Percentiles rank a stretch among this genome's conserved stretches.
Evolutionary conservation across 2,329 filamentous ascomycete species (phyloP).

Genomic region (Alternaria angustiovoidea): DNA sequence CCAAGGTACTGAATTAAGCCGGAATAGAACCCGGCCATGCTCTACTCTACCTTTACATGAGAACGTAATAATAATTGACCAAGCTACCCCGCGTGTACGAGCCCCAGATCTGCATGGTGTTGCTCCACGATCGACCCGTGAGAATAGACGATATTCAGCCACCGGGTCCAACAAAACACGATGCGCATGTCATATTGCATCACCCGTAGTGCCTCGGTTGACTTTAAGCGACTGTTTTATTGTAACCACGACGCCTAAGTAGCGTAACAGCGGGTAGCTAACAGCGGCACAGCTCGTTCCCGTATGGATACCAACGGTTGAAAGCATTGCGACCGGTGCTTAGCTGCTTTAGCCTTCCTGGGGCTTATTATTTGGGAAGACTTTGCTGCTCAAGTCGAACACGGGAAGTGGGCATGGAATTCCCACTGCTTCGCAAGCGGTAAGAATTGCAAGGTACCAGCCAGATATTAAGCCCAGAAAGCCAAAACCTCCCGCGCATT

Average conservation of each 20-base stretch:
- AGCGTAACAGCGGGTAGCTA: neutral
- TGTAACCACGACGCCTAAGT: neutral
- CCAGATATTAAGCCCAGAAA: constrained; percentile 26
- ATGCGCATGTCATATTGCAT: neutral
- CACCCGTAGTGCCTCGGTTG: neutral
- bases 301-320: neutral
- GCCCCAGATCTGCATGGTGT: constrained; percentile 5
- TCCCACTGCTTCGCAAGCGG: constrained; percentile 28
- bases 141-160: constrained; percentile 20
- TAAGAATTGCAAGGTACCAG: constrained; percentile 31
- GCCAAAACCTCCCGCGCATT: constrained; percentile 26
- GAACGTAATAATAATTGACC: neutral
- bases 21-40: neutral
- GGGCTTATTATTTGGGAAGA: constrained; percentile 25
- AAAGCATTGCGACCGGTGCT: neutral
- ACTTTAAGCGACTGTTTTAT: neutral
- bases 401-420: constrained; percentile 32
- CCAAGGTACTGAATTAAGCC: neutral
- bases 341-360: neutral
- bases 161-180: constrained; percentile 11
- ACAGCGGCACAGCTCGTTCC: neutral
- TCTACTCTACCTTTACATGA: neutral
- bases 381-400: constrained; percentile 29
- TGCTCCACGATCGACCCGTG: constrained; percentile 9
- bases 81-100: constrained; percentile 9